Percentiles rank a stretch among this genome's conserved stretches.
Conservation (phyloP, 495 filamentous ascomycete species). For the Penicillium verhagenii region DNA sequence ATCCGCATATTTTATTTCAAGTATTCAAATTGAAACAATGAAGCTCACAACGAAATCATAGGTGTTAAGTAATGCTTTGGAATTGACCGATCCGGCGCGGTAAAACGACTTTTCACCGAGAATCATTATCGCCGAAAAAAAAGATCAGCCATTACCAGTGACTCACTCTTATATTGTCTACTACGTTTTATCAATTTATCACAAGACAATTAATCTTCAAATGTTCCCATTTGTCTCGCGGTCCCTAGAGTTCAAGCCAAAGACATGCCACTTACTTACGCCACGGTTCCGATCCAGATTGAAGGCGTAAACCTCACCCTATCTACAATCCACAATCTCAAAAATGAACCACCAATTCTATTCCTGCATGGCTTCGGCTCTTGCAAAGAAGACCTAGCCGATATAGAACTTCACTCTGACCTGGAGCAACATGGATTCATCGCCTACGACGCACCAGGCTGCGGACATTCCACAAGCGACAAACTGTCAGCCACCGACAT, state of each 20-base stretch:
- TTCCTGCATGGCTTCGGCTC: slow-evolving; percentile 35
- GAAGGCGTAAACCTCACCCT: slow-evolving; percentile 18
- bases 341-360: slow-evolving; percentile 18
- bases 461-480: slow-evolving; percentile 21
- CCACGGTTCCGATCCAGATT: slow-evolving; percentile 14
- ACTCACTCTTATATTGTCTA: too few species aligned
- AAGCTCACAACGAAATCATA: too few species aligned
- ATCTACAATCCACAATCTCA: slow-evolving; percentile 21
- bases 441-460: slow-evolving; percentile 32
- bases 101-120: not conserved
- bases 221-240: not conserved
- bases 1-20: too few species aligned
- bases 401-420: slow-evolving; percentile 16
- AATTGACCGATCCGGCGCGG: too few species aligned
- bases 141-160: too few species aligned
- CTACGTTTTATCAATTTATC: not conserved
- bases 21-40: too few species aligned
- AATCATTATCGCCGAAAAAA: not conserved
- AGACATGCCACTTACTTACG: slow-evolving; percentile 16
- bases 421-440: slow-evolving; percentile 20
- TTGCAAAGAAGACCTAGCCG: slow-evolving; percentile 33
- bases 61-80: too few species aligned
- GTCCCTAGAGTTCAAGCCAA: not conserved
- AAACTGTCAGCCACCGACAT: slow-evolving; percentile 25
- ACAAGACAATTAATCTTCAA: too few species aligned